Conservation (phyloP, 768 basidiomycete species). For the Mycena sanguinolenta region DNA sequence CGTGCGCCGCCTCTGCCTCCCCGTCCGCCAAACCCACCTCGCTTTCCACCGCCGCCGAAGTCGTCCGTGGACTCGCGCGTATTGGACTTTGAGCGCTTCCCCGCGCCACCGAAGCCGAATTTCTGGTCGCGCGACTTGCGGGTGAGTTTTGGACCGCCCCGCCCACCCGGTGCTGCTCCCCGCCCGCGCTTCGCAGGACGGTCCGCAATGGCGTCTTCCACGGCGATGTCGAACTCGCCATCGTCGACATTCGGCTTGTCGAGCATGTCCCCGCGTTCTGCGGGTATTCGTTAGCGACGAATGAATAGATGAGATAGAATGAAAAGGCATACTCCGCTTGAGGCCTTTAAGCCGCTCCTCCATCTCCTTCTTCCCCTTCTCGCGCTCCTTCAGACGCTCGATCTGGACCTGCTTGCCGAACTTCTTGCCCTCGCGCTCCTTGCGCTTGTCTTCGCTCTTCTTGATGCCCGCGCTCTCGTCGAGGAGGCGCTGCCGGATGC, state of each 20-base stretch:
- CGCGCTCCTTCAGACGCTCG: conserved; percentile 93
- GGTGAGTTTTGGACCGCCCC: conserved; percentile 59
- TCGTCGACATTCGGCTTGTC: conserved; percentile 72
- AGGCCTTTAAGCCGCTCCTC: conserved; percentile 87
- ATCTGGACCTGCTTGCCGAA: conserved; percentile 98
- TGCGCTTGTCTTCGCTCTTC: conserved; percentile 90
- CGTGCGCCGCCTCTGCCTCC: conserved; percentile 41
- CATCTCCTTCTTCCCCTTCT: conserved; percentile 92
- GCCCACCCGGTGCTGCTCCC: conserved; percentile 47
- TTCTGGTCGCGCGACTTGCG: conserved; percentile 81
- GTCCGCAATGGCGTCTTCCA: conserved; percentile 90
- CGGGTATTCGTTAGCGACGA: not conserved
- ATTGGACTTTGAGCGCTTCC: conserved; percentile 83
- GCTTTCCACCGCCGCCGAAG: conserved; percentile 59
- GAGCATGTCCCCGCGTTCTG: conserved; percentile 89
- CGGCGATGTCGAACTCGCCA: conserved; percentile 89
- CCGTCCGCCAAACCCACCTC: conserved; percentile 46
- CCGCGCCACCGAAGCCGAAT: conserved; percentile 83
- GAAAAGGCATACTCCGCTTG: conserved; percentile 81
- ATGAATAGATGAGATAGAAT: not conserved
- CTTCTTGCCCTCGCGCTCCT: conserved; percentile 96
- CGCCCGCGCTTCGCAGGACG: conserved; percentile 71
- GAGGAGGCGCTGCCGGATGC: conserved; percentile 89
- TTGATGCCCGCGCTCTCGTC: conserved; percentile 92
- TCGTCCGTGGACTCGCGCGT: conserved; percentile 85